A percentile compares a stretch with the other conserved stretches of the same genome.
These are phyloP conservation scores for Calonectria hongkongensis DNA, from an alignment of 2,329 filamentous ascomycete genomes.

Conservation along the genomic window DNA sequence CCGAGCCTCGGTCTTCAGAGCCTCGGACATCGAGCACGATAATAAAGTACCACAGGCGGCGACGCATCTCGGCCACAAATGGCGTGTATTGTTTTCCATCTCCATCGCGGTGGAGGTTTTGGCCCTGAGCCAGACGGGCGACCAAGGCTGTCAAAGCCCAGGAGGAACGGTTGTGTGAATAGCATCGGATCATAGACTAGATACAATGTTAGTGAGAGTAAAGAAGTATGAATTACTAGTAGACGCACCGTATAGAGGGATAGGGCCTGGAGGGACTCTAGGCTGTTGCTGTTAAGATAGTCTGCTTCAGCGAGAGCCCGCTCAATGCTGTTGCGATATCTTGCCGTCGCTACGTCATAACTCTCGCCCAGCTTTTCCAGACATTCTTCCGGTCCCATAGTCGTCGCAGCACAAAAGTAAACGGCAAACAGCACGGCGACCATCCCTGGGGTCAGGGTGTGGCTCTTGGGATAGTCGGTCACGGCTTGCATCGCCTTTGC, in stretches of 20 bases:
- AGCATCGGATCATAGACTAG: conserved; percentile 62
- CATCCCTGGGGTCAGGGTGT: conserved; percentile 46
- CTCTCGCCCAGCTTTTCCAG: conserved; percentile 58
- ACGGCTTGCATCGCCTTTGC: conserved; percentile 55
- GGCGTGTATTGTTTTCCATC: conserved; percentile 61
- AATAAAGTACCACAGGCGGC: conserved; percentile 79
- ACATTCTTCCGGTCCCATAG: conserved; percentile 58
- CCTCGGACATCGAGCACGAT: conserved; percentile 75
- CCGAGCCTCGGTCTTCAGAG: conserved; percentile 72
- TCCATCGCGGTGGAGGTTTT: conserved; percentile 66
- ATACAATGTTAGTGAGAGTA: neutral
- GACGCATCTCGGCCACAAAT: conserved; percentile 76
- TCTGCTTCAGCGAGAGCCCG: conserved; percentile 64
- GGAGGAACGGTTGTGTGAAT: conserved; percentile 61
- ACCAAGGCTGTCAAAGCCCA: conserved; percentile 65
- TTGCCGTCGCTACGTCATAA: conserved; percentile 56
- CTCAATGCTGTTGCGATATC: conserved; percentile 61
- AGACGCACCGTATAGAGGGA: conserved; percentile 61
- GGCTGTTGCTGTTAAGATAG: conserved; percentile 63
- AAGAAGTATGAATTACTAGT: neutral
- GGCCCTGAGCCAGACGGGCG: conserved; percentile 65
- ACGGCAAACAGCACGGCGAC: conserved; percentile 66
- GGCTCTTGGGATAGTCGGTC: conserved; percentile 44
- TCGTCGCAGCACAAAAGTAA: conserved; percentile 64
- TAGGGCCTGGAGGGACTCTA: conserved; percentile 65